Evolutionary conservation across 75 land plant genomes (phyloP).

Genomic region (Isoetes taiwanensis): DNA sequence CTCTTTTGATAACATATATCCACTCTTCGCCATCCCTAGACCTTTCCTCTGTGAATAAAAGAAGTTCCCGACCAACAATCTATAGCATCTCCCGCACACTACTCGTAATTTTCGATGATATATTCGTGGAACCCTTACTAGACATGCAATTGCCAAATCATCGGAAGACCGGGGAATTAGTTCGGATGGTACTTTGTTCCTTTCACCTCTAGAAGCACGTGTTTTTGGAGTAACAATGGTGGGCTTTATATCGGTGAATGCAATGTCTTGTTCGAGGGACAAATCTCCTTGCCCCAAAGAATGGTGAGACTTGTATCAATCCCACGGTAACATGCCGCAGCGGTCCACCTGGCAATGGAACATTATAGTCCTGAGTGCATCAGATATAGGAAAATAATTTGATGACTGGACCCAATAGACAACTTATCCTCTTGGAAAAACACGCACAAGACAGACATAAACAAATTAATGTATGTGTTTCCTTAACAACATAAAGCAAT

Average conservation of each 20-base stretch:
- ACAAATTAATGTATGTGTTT: too few relatives aligned
- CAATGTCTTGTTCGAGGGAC: slow-evolving; percentile 52
- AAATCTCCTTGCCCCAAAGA: slow-evolving; percentile 46
- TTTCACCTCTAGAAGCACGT: slow-evolving; percentile 28
- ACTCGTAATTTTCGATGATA: slow-evolving; percentile 50
- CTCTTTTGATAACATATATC: slow-evolving; percentile 67
- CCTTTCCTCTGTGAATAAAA: slow-evolving; percentile 48
- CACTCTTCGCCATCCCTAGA: slow-evolving; percentile 65
- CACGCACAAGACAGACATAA: too few relatives aligned
- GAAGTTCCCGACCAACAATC: slow-evolving; percentile 56
- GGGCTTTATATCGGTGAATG: slow-evolving; percentile 43
- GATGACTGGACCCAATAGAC: too few relatives aligned
- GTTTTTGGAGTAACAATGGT: slow-evolving; percentile 30
- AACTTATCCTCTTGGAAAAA: too few relatives aligned
- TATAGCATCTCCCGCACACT: slow-evolving; percentile 66
- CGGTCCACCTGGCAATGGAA: slow-evolving; percentile 48
- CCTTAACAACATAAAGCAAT: too few relatives aligned
- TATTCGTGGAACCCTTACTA: slow-evolving; percentile 58
- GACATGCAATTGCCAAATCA: slow-evolving; percentile 80
- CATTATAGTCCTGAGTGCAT: too few relatives aligned
- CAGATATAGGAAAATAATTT: too few relatives aligned
- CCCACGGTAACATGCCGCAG: slow-evolving; percentile 35
- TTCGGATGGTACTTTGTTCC: slow-evolving; percentile 34
- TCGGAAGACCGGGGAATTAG: slow-evolving; percentile 72
- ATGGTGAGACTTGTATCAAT: slow-evolving; percentile 45